Base-by-base conservation (phyloP, 768 basidiomycete genomes). In the Mycena chlorophos region DNA sequence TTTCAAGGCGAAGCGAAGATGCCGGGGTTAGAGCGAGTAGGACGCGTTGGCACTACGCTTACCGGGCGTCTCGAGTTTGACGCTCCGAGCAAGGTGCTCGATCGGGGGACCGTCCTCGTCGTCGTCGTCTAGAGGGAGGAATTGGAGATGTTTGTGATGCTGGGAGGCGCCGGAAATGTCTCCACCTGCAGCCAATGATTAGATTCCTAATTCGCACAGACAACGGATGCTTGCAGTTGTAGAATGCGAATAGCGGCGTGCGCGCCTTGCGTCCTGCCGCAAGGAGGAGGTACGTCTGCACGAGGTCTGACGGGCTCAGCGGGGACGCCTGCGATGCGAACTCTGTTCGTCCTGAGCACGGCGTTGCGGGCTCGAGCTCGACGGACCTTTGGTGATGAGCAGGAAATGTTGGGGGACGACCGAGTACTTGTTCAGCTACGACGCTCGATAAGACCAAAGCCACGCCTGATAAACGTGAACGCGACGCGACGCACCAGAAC, bases 71-170 rank as follows among this genome's bases (percentile, higher is more conserved):
- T 91, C 86, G 45, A 93, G 68, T 16, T 73, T 76, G 10, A 80
- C 73, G 19, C 73, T 70, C 61, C 76, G 77, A 4, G 90, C 86
- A 50, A 93, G 75, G 52, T 70, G 74, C 69, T 95, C 94, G 23
- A 94, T 78, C 0, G 94, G 94, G 14, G 90, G 88, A 1, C 84
- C 88, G 30, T 80, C 79, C 28, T 77, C 69, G 34, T 73, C 74
- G 8, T 76, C 69, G 37, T 73, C 74, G 10, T 80, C 79, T 17
- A 83, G 66, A 29, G 91, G 87, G 29, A 95, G 70, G 59, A 95
- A 87, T 68, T 96, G 94, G n/a, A 95, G 61, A 67, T 97, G 94
- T 65, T 95, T 93, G 72, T 95, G 93, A 2, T 81, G 76, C 71
- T 97, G 94, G 67, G 91, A 94, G 12, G 94, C 93, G 25, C 94